Conservation (phyloP, 1,139 yeast species). For the Nakaseomyces nivariensis region DNA sequence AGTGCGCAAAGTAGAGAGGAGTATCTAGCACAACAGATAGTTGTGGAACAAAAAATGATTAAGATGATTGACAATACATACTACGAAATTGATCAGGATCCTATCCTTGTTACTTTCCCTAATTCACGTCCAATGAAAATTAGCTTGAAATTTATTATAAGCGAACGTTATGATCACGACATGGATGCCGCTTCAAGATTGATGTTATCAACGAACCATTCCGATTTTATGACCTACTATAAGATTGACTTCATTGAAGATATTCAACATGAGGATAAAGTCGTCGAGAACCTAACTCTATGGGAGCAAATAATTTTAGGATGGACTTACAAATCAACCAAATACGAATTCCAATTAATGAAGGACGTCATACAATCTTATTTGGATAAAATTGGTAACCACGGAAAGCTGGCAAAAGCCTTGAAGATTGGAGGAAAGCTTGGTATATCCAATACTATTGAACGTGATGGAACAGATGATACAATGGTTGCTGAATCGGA, state of each 20-base stretch:
- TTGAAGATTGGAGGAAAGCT: constrained; percentile 51
- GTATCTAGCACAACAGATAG: constrained; percentile 5
- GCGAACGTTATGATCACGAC: constrained; percentile 27
- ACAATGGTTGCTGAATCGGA: neutral
- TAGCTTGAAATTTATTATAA: constrained; percentile 44
- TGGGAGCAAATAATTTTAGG: neutral
- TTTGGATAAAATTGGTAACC: constrained; percentile 38
- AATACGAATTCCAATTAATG: neutral
- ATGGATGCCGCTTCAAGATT: constrained; percentile 3
- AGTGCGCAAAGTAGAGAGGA: constrained; percentile 3
- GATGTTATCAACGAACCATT: constrained; percentile 8
- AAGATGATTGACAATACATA: constrained; percentile 26
- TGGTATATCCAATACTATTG: constrained; percentile 15
- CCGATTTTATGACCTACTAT: constrained; percentile 15
- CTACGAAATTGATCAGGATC: constrained; percentile 27
- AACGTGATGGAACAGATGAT: constrained; percentile 23
- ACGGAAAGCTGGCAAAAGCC: constrained; percentile 54
- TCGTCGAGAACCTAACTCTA: neutral
- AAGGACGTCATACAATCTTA: constrained; percentile 15
- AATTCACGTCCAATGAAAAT: constrained; percentile 44
- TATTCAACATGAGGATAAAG: neutral
- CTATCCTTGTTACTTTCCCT: constrained; percentile 36
- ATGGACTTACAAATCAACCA: neutral
- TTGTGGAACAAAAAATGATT: constrained; percentile 36
- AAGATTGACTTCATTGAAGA: constrained; percentile 13